These are phyloP conservation scores for Vitis hybrid DNA, from an alignment of 177 flowering plant species.

Conservation along the genomic window DNA sequence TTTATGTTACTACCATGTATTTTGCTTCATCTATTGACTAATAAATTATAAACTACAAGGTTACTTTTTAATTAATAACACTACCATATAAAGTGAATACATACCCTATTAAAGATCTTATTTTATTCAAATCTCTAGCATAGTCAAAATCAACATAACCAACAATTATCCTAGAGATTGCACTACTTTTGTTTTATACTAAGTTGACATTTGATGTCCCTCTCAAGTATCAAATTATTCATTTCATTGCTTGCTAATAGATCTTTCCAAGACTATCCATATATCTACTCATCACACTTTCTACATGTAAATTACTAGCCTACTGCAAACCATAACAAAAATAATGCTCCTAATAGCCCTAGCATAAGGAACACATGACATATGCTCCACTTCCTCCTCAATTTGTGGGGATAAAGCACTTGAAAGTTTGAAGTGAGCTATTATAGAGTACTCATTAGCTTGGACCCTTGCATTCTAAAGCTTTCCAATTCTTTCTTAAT, in stretches of 20 bases:
- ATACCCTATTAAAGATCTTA: too few relatives aligned
- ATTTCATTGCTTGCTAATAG: neutral
- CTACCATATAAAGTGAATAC: too few relatives aligned
- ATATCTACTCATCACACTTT: neutral
- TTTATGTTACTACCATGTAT: too few relatives aligned
- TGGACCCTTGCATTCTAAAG: neutral
- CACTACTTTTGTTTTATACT: too few relatives aligned
- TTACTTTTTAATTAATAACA: too few relatives aligned
- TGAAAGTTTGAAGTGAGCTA: neutral
- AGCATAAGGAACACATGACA: neutral
- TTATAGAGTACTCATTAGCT: neutral
- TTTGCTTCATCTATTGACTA: too few relatives aligned
- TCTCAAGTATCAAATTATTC: too few relatives aligned
- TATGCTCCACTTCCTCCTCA: neutral
- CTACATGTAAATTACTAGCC: neutral
- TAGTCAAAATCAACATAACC: too few relatives aligned
- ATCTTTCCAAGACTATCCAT: neutral
- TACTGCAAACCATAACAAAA: neutral
- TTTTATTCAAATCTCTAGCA: too few relatives aligned
- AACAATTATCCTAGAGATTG: too few relatives aligned
- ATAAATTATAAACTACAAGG: too few relatives aligned
- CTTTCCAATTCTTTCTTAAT: neutral
- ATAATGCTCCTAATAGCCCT: neutral
- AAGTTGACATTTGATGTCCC: too few relatives aligned
- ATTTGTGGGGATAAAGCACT: neutral